phyloP scores from a whole-genome alignment of 306 rosid species.

The Prunus mongolica region DNA sequence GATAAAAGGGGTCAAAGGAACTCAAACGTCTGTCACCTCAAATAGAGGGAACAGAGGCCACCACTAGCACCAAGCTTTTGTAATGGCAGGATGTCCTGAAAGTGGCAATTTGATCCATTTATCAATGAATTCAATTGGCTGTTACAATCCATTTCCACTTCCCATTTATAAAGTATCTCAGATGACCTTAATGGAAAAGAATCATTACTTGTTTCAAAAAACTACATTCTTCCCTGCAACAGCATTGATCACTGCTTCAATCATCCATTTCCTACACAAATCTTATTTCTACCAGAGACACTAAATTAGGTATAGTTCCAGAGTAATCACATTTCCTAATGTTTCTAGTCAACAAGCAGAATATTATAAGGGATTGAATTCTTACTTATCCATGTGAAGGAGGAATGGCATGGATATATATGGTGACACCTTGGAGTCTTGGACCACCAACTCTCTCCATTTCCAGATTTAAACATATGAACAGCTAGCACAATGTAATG shows the following conservation, averaged over 20 bases:
- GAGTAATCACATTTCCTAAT: background rate
- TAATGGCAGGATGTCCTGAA: background rate
- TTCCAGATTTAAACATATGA: background rate
- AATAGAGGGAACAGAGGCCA: background rate
- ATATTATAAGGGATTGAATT: background rate
- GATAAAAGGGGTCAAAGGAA: background rate
- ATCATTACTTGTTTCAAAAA: background rate
- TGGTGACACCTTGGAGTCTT: background rate
- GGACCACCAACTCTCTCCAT: background rate
- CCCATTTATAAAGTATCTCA: background rate
- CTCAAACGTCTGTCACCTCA: background rate
- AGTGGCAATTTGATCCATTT: conserved; percentile 1
- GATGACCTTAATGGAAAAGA: background rate
- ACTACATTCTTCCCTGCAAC: background rate
- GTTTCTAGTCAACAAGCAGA: background rate
- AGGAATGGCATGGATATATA: no score
- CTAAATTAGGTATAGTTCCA: background rate
- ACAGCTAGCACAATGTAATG: background rate
- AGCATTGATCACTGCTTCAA: background rate
- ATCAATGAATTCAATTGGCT: background rate
- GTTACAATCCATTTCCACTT: background rate
- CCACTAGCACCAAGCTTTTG: background rate
- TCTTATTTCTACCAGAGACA: background rate
- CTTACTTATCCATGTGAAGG: no score
- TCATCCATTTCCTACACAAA: background rate